Percentiles rank a stretch among this genome's conserved stretches.
These are phyloP conservation scores for Allium fistulosum DNA, from an alignment of 106 monocot genomes.

Conservation along the genomic window DNA sequence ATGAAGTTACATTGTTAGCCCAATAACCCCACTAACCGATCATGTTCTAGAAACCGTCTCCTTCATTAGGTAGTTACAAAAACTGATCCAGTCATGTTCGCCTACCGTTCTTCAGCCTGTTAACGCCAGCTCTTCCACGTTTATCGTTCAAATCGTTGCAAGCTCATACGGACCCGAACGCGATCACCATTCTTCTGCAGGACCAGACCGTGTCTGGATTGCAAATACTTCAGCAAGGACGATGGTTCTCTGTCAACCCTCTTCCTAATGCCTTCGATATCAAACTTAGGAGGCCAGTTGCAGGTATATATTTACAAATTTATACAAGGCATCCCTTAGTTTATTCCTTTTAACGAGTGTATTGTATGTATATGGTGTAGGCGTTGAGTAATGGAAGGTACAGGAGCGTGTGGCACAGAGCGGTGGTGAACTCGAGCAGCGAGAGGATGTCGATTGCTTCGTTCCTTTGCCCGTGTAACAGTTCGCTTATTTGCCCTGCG, in stretches of 20 bases:
- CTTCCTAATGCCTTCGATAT: conserved; percentile 66
- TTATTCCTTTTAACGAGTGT: background rate
- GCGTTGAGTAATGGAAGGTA: conserved; percentile 80
- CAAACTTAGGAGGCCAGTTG: conserved; percentile 85
- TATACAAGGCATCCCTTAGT: background rate
- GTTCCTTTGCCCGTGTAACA: conserved; percentile 73
- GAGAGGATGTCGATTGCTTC: conserved; percentile 83
- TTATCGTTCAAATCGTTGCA: too few relatives aligned
- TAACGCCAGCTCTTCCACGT: too few relatives aligned
- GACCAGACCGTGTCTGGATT: conserved; percentile 61
- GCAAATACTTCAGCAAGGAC: conserved; percentile 47
- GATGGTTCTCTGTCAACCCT: conserved; percentile 65
- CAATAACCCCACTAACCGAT: too few relatives aligned
- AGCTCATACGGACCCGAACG: conserved; percentile 85
- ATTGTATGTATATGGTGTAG: conserved; percentile 16
- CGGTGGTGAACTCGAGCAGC: conserved; percentile 55
- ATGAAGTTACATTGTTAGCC: too few relatives aligned
- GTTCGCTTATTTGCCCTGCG: conserved; percentile 43
- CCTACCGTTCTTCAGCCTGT: too few relatives aligned
- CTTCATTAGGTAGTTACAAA: too few relatives aligned
- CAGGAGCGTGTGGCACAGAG: conserved; percentile 82
- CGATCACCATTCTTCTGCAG: conserved; percentile 79
- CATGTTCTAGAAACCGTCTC: too few relatives aligned
- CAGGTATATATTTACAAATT: conserved; percentile 36
- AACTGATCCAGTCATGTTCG: too few relatives aligned